Percentiles rank a stretch among this genome's conserved stretches.
Evolutionary conservation across 192 early-diverging fungal species (phyloP).

Genomic region (Rhizophagus prolifer): DNA sequence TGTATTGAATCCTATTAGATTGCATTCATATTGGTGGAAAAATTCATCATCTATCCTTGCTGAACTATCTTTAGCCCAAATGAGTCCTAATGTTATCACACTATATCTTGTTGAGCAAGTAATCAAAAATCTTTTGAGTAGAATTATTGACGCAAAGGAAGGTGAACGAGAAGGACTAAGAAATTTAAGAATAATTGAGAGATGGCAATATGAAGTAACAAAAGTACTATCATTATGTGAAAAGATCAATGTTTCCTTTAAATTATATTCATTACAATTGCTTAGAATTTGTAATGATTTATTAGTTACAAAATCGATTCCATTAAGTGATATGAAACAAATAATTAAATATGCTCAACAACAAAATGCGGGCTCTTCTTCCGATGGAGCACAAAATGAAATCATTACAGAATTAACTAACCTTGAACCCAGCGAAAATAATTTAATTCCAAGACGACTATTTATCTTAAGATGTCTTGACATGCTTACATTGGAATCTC

Average conservation of each 20-base stretch:
- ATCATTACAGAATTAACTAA: background rate
- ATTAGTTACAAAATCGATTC: constrained; percentile 16
- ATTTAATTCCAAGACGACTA: constrained; percentile 17
- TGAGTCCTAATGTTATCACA: background rate
- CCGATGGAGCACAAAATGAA: background rate
- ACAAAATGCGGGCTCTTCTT: background rate
- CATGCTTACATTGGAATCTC: constrained; percentile 9
- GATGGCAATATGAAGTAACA: constrained; percentile 19
- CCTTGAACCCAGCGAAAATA: background rate
- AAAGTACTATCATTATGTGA: constrained; percentile 22
- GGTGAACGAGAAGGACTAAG: no score
- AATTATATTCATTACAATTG: background rate
- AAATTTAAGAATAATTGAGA: no score
- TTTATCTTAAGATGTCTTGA: constrained; percentile 21
- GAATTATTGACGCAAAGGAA: background rate
- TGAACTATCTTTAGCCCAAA: constrained; percentile 17
- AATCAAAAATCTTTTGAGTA: background rate
- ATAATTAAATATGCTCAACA: constrained; percentile 7
- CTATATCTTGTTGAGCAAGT: constrained; percentile 10
- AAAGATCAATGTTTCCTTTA: background rate
- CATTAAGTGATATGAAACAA: background rate
- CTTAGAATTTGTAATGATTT: constrained; percentile 28
- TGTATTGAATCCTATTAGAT: constrained; percentile 21
- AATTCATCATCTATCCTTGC: constrained; percentile 17
- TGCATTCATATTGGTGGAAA: constrained; percentile 30